Evolutionary conservation across 1,139 yeast genomes (phyloP).

Genomic region (Pichia sp.): DNA sequence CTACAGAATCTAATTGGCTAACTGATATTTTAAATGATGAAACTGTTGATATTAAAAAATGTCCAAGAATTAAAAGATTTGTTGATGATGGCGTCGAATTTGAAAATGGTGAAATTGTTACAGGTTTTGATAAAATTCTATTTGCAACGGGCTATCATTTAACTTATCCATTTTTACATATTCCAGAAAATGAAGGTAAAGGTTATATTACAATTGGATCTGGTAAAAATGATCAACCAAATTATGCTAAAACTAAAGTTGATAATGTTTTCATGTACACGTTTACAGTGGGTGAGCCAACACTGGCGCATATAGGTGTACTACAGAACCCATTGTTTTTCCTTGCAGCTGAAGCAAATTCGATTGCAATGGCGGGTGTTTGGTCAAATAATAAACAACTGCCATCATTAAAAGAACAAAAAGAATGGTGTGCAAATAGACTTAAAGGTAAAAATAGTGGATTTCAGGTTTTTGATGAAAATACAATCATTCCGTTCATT

Average conservation of each 20-base stretch:
- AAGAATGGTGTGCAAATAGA: slow-evolving; percentile 19
- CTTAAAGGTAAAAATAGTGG: slow-evolving; percentile 19
- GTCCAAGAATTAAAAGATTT: slow-evolving; percentile 16
- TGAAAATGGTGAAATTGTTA: slow-evolving; percentile 32
- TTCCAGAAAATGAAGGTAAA: slow-evolving; percentile 20
- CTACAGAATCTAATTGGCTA: slow-evolving; percentile 8
- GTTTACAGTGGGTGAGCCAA: slow-evolving; percentile 38
- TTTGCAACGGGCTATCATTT: slow-evolving; percentile 44
- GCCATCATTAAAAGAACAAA: slow-evolving; percentile 24
- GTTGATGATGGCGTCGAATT: slow-evolving; percentile 26
- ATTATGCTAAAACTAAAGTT: slow-evolving; percentile 19
- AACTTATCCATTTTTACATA: slow-evolving; percentile 34
- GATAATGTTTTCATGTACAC: slow-evolving; percentile 37
- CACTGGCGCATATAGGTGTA: slow-evolving; percentile 38
- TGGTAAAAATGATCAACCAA: slow-evolving; percentile 14
- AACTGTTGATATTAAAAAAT: slow-evolving; percentile 2
- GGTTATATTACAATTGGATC: slow-evolving; percentile 19
- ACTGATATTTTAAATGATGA: slow-evolving; percentile 9
- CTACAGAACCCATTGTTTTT: slow-evolving; percentile 37
- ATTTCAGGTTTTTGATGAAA: slow-evolving; percentile 31
- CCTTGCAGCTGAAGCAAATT: slow-evolving; percentile 38
- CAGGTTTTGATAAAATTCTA: slow-evolving; percentile 35
- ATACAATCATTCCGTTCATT: slow-evolving; percentile 27
- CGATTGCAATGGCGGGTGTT: slow-evolving; percentile 43
- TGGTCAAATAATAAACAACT: slow-evolving; percentile 31